These are phyloP conservation scores for Ceratocystis cubensis DNA, from an alignment of 2,329 filamentous ascomycete genomes.

Conservation along the genomic window DNA sequence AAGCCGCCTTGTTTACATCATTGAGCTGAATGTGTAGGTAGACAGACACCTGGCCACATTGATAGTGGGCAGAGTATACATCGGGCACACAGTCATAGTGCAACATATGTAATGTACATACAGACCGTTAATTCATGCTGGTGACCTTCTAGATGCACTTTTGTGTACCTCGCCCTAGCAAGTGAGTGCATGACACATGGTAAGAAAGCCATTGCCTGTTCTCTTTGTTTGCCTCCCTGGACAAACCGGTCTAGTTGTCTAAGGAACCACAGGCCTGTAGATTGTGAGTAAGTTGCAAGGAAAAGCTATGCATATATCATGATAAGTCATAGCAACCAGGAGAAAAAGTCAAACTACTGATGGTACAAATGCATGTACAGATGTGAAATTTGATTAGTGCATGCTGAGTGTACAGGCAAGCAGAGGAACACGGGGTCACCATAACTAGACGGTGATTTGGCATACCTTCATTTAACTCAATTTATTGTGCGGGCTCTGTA, in stretches of 20 bases:
- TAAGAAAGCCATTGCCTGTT: not conserved
- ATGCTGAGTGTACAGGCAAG: not conserved
- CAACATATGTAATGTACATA: not conserved
- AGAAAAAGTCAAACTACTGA: not conserved
- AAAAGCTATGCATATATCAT: not conserved
- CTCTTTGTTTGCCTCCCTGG: not conserved
- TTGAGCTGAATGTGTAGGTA: too few relatives aligned
- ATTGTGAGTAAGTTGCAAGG: not conserved
- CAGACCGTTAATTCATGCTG: not conserved
- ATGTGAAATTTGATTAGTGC: not conserved
- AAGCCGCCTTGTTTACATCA: too few relatives aligned
- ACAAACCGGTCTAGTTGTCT: not conserved
- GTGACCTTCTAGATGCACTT: not conserved
- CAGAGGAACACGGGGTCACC: too few relatives aligned
- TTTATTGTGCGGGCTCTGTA: too few relatives aligned
- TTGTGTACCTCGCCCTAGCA: not conserved
- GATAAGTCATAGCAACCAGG: not conserved
- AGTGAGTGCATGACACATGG: not conserved
- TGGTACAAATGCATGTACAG: not conserved
- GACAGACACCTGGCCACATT: too few relatives aligned
- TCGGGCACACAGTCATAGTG: not conserved
- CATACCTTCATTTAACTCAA: too few relatives aligned
- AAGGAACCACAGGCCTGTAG: not conserved
- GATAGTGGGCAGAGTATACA: too few relatives aligned
- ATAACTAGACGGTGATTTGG: too few relatives aligned